A percentile compares a stretch with the other conserved stretches of the same genome.
phyloP scores from a whole-genome alignment of 2,329 filamentous ascomycete species.

The Penicillium sclerotigenum region DNA sequence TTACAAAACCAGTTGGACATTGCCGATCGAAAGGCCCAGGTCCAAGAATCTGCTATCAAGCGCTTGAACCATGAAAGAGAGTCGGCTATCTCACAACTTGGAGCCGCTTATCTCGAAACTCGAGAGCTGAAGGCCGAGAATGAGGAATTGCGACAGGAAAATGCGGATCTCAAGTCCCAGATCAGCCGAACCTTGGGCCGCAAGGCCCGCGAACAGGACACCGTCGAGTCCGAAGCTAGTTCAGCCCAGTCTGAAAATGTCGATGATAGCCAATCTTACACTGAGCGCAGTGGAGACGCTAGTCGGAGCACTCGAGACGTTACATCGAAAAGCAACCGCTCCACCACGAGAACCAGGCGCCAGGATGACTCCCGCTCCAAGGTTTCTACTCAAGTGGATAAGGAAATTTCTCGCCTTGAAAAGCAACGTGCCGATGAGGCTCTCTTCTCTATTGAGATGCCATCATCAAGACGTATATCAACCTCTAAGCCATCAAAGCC shows the following conservation, averaged over 20 bases:
- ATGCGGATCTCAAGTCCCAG: slow-evolving; percentile 38
- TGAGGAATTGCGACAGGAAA: slow-evolving; percentile 37
- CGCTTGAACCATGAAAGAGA: slow-evolving; percentile 57
- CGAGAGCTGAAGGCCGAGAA: slow-evolving; percentile 46
- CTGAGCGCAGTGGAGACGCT: slow-evolving; percentile 28
- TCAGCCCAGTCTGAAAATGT: slow-evolving; percentile 23
- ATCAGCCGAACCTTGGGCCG: slow-evolving; percentile 27
- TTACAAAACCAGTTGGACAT: slow-evolving; percentile 56
- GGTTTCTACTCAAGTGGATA: slow-evolving; percentile 36
- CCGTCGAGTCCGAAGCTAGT: slow-evolving; percentile 26
- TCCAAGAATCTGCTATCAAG: slow-evolving; percentile 54
- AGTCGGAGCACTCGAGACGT: slow-evolving; percentile 31
- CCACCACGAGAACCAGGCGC: slow-evolving; percentile 23
- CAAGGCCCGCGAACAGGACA: slow-evolving; percentile 29
- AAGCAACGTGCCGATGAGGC: slow-evolving; percentile 39
- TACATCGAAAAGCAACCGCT: slow-evolving; percentile 30
- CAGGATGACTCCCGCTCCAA: slow-evolving; percentile 31
- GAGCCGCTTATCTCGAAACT: slow-evolving; percentile 53
- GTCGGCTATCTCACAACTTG: slow-evolving; percentile 56
- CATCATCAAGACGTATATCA: slow-evolving; percentile 24
- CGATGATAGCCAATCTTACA: slow-evolving; percentile 34
- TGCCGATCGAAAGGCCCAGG: slow-evolving; percentile 53
- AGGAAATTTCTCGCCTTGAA: slow-evolving; percentile 36
- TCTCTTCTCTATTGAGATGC: slow-evolving; percentile 37
- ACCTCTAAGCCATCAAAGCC: slow-evolving; percentile 23